Evolutionary conservation across 768 basidiomycete genomes (phyloP), one percentile per base, ranked within the genome.

Genomic region (Termitomyces sp.): DNA sequence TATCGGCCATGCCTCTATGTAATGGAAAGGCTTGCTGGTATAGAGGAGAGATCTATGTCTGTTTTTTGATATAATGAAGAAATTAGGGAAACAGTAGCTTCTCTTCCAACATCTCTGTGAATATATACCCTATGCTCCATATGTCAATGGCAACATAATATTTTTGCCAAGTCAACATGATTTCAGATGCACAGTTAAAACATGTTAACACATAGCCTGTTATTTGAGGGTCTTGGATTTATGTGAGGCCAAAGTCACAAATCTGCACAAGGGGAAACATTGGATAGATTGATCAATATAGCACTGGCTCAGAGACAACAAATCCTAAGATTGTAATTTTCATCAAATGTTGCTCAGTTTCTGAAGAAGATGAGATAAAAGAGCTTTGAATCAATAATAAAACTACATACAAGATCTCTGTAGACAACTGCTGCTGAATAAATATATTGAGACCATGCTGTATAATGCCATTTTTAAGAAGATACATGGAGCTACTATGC

Each of bases 141-240:
- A 98, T 96, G 72, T 99, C 97, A 62, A 99, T 96, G 53, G 96
- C 97, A 57, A 98, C 95, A 73, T 98, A 97, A 76, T 99, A 99
- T 78, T 98, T 98, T 74, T 99, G 97, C 97, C 97, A 99, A 41
- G 97, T 99, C 70, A 99, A 82, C 97, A 99, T 99, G 77, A 99
- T 99, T 75, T 99, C 97, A 5, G 97, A 97, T 6, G 97, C 97
- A 54, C 97, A 89, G 72, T 99, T 98, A 77, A 98, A 99, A 65
- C 97, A 82, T 54, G 97, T 99, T 58, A 96, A 98, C 61, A 98
- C 97, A 70, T 98, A 99, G 62, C 97, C 97, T 1, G 97, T 99
- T 97, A 99, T 99, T 72, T 99, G 97, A 6, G 96, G 96, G 72
- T 99, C 97, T 74, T n/a, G n/a, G 63, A 99, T 95, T 54, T 97